Conservation (phyloP, 1,284 basidiomycete genomes). For the Neotropicomus parvogracilis region DNA sequence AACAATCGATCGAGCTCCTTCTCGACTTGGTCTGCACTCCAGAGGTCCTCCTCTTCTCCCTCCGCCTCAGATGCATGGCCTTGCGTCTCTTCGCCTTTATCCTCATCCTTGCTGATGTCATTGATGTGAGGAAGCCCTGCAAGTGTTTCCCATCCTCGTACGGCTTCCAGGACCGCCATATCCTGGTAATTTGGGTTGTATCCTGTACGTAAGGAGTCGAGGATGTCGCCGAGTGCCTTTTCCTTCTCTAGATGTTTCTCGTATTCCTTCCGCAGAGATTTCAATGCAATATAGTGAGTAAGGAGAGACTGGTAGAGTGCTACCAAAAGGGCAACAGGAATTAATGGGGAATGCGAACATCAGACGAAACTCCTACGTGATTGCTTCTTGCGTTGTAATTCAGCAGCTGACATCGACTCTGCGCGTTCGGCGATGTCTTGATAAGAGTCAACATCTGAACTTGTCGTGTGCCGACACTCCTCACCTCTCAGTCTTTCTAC, state of each 20-base stretch:
- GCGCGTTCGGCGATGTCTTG: slow-evolving; percentile 65
- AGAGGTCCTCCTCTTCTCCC: slow-evolving; percentile 44
- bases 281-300: slow-evolving; percentile 71
- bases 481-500: slow-evolving; percentile 63
- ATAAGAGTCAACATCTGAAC: slow-evolving; percentile 1
- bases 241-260: slow-evolving; percentile 72
- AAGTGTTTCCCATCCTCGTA: slow-evolving; percentile 89
- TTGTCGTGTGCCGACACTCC: not conserved
- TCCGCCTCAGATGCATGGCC: slow-evolving; percentile 14
- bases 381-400: slow-evolving; percentile 76
- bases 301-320: slow-evolving; percentile 79
- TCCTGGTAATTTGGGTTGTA: slow-evolving; percentile 99
- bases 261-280: slow-evolving; percentile 71
- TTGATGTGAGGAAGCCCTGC: slow-evolving; percentile 68
- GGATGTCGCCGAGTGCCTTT: slow-evolving; percentile 77
- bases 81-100: slow-evolving; percentile 28
- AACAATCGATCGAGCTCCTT: slow-evolving; percentile 66
- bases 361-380: slow-evolving; percentile 60
- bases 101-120: slow-evolving; percentile 47
- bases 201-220: slow-evolving; percentile 75
- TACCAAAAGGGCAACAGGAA: slow-evolving; percentile 29
- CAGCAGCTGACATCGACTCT: slow-evolving; percentile 70
- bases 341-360: slow-evolving; percentile 23
- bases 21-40: slow-evolving; percentile 53
- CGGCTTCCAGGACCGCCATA: slow-evolving; percentile 97